Conservation (phyloP, 192 early-diverging fungal genomes). For the Geranomyces michiganensis region DNA sequence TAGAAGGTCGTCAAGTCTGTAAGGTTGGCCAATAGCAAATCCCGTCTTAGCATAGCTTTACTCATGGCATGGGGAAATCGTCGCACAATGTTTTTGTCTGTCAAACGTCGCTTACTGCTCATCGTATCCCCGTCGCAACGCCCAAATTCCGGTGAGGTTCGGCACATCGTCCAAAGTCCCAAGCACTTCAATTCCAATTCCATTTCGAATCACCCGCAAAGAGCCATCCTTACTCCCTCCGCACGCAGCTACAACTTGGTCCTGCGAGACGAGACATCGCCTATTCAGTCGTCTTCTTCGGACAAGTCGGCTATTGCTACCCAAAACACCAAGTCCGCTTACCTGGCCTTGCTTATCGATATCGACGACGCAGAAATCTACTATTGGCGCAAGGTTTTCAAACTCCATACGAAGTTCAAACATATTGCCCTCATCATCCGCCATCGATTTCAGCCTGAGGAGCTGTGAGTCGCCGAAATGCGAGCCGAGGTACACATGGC, state of each 20-base stretch:
- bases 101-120: slow-evolving; percentile 47
- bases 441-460: slow-evolving; percentile 51
- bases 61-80: too few species aligned
- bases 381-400: slow-evolving; percentile 79
- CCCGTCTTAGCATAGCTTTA: too few species aligned
- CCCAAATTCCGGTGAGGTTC: slow-evolving; percentile 78
- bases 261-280: slow-evolving; percentile 35
- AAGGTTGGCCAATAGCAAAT: neutral
- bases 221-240: slow-evolving; percentile 73
- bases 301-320: too few species aligned
- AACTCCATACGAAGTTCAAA: slow-evolving; percentile 66
- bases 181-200: slow-evolving; percentile 79
- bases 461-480: slow-evolving; percentile 84
- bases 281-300: neutral
- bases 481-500: slow-evolving; percentile 81
- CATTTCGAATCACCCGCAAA: slow-evolving; percentile 82
- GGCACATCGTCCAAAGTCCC: slow-evolving; percentile 59
- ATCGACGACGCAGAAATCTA: slow-evolving; percentile 86
- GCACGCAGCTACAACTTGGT: slow-evolving; percentile 86
- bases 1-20: slow-evolving; percentile 51
- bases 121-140: slow-evolving; percentile 53
- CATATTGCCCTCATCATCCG: slow-evolving; percentile 40
- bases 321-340: too few species aligned
- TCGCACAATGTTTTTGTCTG: too few species aligned
- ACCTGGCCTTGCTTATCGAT: slow-evolving; percentile 67